Conservation (phyloP, 1,139 yeast species). For the Geotrichum citri-aurantii region DNA sequence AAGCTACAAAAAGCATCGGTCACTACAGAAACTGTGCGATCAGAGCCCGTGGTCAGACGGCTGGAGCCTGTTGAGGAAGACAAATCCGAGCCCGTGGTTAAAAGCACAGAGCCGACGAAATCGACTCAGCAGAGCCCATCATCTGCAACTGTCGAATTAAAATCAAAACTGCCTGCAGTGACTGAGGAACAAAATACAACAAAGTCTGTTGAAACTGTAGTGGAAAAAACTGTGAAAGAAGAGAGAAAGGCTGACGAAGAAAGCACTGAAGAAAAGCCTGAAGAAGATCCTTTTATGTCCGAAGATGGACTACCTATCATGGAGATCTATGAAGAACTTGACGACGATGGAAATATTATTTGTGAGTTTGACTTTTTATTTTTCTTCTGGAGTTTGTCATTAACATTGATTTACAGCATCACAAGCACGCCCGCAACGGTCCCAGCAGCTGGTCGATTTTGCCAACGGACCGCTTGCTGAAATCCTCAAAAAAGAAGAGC, state of each 20-base stretch:
- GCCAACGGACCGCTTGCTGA: constrained; percentile 21
- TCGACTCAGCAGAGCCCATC: background rate
- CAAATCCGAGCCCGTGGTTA: background rate
- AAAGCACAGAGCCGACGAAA: background rate
- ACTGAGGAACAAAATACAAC: background rate
- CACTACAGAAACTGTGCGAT: background rate
- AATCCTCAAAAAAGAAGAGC: constrained; percentile 15
- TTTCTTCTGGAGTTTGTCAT: background rate
- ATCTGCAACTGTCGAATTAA: background rate
- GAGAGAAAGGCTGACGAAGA: constrained; percentile 23
- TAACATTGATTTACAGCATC: constrained; percentile 21
- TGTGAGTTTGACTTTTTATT: constrained; percentile 15
- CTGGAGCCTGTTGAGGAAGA: background rate
- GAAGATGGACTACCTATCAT: constrained; percentile 56
- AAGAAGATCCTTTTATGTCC: constrained; percentile 24
- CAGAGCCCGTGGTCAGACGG: background rate
- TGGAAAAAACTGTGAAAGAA: background rate
- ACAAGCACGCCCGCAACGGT: constrained; percentile 28
- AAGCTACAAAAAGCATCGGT: background rate
- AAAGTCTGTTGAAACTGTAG: background rate
- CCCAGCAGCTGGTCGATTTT: constrained; percentile 25
- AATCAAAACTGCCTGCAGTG: background rate
- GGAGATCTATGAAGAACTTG: constrained; percentile 82
- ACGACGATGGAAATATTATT: constrained; percentile 68
- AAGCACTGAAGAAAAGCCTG: constrained; percentile 17